These are phyloP conservation scores for Pythium phragmitis DNA, from an alignment of 352 stramenopile species.

Conservation along the genomic window DNA sequence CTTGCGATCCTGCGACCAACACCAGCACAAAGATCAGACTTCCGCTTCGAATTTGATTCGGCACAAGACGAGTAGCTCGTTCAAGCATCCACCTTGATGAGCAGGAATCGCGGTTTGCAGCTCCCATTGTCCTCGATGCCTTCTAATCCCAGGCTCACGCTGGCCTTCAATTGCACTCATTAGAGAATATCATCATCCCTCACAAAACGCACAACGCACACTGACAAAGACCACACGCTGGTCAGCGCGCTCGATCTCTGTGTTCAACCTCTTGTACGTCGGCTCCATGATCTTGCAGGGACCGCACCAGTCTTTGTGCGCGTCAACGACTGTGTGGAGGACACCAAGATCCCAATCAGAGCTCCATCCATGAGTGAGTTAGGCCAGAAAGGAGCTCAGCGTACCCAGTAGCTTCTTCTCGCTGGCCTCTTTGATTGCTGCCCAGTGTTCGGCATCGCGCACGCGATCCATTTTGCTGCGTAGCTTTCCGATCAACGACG, in stretches of 20 bases:
- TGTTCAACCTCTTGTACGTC: constrained; percentile 62
- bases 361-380: not conserved
- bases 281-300: constrained; percentile 77
- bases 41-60: not conserved
- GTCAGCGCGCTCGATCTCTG: constrained; percentile 58
- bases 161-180: constrained; percentile 31
- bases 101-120: constrained; percentile 67
- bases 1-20: constrained; percentile 46
- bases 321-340: constrained; percentile 46
- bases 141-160: constrained; percentile 47
- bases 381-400: constrained; percentile 1
- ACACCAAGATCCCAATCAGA: not conserved
- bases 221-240: constrained; percentile 52
- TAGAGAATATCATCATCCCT: not conserved
- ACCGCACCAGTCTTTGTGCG: constrained; percentile 71
- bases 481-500: not conserved
- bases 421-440: constrained; percentile 41
- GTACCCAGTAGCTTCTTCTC: constrained; percentile 67
- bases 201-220: constrained; percentile 27
- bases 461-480: constrained; percentile 37
- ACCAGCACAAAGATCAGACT: not conserved
- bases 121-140: constrained; percentile 52
- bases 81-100: constrained; percentile 42
- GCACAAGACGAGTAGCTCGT: not conserved
- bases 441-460: constrained; percentile 63